A percentile compares a stretch with the other conserved stretches of the same genome.
phyloP scores from a whole-genome alignment of 306 rosid species.

The Fagus sylvatica region DNA sequence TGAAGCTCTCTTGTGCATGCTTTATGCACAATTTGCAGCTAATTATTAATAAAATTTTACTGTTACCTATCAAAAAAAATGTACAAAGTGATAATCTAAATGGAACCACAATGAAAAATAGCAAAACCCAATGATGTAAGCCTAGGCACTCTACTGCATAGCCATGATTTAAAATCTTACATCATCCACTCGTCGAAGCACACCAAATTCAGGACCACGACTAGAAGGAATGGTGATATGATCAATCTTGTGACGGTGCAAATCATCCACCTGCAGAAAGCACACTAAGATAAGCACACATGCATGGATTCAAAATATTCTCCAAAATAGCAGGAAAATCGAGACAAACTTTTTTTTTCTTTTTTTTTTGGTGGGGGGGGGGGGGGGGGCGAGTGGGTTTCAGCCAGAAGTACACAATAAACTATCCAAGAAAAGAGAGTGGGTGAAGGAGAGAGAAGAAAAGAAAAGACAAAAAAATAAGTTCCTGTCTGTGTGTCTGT shows the following conservation, averaged over 20 bases:
- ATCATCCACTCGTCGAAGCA: constrained; percentile 87
- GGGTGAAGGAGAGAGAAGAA: background rate
- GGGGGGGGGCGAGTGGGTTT: no score
- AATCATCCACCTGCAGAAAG: constrained; percentile 68
- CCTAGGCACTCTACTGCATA: constrained; percentile 2
- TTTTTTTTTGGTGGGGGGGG: background rate
- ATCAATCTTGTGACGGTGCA: constrained; percentile 96
- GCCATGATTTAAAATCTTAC: constrained; percentile 48
- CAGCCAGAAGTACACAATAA: background rate
- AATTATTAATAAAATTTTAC: no score
- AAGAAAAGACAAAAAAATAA: background rate
- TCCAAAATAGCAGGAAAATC: background rate
- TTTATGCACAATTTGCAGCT: no score
- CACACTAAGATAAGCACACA: constrained; percentile 28
- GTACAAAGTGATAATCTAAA: no score
- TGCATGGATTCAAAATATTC: background rate
- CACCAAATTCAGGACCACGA: constrained; percentile 73
- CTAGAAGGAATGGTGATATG: constrained; percentile 75
- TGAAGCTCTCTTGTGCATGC: no score
- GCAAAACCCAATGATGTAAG: background rate
- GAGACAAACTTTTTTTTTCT: background rate
- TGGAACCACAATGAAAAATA: background rate
- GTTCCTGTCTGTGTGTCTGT: no score
- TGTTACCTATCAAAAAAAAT: no score
- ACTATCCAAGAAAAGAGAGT: background rate